phyloP scores from a whole-genome alignment of 495 filamentous ascomycete species.

The Tuber melanosporum region DNA sequence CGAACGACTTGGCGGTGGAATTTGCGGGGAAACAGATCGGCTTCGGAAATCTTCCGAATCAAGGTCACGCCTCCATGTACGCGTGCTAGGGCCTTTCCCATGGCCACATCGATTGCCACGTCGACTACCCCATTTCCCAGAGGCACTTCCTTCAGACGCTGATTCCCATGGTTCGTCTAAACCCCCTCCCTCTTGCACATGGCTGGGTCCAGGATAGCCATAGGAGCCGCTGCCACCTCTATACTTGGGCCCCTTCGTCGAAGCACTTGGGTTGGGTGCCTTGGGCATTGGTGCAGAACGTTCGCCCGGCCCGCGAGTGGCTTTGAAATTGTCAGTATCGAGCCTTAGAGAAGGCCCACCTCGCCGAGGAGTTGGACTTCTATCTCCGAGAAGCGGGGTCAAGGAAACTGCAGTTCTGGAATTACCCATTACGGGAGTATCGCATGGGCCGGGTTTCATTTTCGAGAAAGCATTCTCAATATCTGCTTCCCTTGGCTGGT shows the following conservation, averaged over 20 bases:
- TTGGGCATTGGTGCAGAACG: constrained; percentile 27
- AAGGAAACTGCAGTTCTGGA: constrained; percentile 29
- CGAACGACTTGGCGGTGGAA: constrained; percentile 30
- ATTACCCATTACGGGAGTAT: constrained; percentile 36
- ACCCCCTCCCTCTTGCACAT: neutral
- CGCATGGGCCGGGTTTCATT: constrained; percentile 30
- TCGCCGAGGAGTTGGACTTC: constrained; percentile 27
- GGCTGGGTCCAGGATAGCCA: neutral
- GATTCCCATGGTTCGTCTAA: constrained; percentile 1
- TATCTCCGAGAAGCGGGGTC: constrained; percentile 33
- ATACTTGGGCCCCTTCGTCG: constrained; percentile 3
- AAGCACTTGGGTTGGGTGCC: constrained; percentile 18
- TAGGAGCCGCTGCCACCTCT: neutral
- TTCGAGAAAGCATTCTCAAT: constrained; percentile 32
- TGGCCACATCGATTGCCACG: constrained; percentile 20
- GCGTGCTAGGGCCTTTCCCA: constrained; percentile 28
- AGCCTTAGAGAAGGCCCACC: constrained; percentile 19
- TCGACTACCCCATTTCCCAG: neutral
- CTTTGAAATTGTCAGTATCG: constrained; percentile 20
- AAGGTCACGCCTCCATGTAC: constrained; percentile 29
- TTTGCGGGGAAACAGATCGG: constrained; percentile 28
- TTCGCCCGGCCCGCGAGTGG: constrained; percentile 15
- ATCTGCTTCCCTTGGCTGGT: constrained; percentile 35
- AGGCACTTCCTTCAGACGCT: neutral
- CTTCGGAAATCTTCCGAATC: constrained; percentile 17